Evolutionary conservation across 306 rosid species (phyloP).

Genomic region (Gillenia trifoliata): DNA sequence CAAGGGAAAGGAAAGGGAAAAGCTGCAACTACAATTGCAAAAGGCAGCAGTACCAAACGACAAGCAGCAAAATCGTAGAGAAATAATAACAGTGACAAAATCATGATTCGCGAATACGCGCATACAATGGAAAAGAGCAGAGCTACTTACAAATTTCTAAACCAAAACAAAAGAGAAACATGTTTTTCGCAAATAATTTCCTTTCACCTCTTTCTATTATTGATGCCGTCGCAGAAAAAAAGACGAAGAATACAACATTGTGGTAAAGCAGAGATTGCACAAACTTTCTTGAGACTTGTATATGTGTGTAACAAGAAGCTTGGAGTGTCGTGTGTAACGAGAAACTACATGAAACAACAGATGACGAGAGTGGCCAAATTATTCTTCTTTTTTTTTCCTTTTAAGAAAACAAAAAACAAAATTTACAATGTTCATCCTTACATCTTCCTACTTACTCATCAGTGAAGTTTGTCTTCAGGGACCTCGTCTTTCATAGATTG

Average conservation of each 20-base stretch:
- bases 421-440: conserved; percentile 32
- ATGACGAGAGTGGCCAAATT: conserved; percentile 7
- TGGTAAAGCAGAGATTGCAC: neutral
- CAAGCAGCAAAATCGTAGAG: neutral
- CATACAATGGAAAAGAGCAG: neutral
- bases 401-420: neutral
- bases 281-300: conserved; percentile 7
- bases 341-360: conserved; percentile 28
- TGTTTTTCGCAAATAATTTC: neutral
- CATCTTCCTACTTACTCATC: conserved; percentile 35
- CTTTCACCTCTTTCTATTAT: conserved; percentile 26
- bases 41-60: neutral
- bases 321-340: conserved; percentile 29
- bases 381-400: neutral
- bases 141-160: neutral
- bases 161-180: neutral
- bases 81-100: neutral
- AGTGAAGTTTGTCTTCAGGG: conserved; percentile 31
- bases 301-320: neutral
- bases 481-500: conserved; percentile 34
- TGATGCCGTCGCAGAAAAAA: conserved; percentile 5
- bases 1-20: neutral
- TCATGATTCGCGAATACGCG: neutral
- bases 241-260: neutral
- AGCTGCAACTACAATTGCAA: neutral